Evolutionary conservation across 352 stramenopile genomes (phyloP), one percentile per base, ranked within the genome.

Genomic region (Pythium graminicola): DNA sequence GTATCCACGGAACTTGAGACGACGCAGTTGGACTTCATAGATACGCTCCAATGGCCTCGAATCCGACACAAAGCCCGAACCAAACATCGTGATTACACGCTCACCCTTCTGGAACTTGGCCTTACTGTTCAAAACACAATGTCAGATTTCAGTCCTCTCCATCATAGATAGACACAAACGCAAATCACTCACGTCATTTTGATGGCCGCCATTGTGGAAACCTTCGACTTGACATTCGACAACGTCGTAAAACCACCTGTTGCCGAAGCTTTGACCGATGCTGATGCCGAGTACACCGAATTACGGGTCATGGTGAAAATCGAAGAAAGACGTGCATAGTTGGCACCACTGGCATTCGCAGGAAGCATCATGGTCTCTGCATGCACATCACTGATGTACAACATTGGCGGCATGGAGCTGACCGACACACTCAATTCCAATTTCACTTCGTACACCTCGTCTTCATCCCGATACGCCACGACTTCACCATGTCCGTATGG

Each of bases 21-120:
- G 79, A n/a, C 82, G 82, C 33, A 93, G 67, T 32, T 85, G 69
- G 19, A 93, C 76, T 39, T 81, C 68, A 61, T 93, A 93, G 60
- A 90, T 86, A 24, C 81, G 76, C 26, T 87, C 79, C 20, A 75
- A 59, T 3, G 65, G 62, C 14, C 81, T 73, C 2, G 58, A 50
- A 32, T 88, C 76, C 19, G 77, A 63, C 28, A 93, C 57, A 39
- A 89, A 90, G n/a, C 79, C 82, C 20, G 82, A 93, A 28, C 82
- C 82, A 50, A 90, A 88, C 27, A 54, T 70, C 14, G 77, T 89
- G 31, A 93, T 41, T 54, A 93, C 76, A 17, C 82, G 82, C 46
- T 93, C 79, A 4, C 79, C 77, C 55, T 85, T 81, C 54, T 87
- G 68, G 50, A 69, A 93, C 48, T 83, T 89, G 45, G 50, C 36